Percentiles rank a stretch among this genome's conserved stretches.
Evolutionary conservation across 2,329 filamentous ascomycete genomes (phyloP).

Genomic region (Thyridium curvatum): DNA sequence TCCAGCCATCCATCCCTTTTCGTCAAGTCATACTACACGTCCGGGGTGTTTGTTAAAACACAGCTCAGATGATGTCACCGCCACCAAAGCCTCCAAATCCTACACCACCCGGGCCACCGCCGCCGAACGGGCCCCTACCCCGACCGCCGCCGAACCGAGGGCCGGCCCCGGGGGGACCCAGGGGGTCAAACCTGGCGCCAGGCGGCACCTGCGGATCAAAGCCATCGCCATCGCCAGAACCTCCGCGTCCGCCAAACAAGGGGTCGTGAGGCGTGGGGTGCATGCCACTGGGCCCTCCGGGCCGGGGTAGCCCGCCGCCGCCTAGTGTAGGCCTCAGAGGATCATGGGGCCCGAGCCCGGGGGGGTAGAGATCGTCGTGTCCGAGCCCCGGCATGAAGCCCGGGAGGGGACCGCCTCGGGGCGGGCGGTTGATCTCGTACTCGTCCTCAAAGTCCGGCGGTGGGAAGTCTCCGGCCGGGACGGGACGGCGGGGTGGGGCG

Average conservation of each 20-base stretch:
- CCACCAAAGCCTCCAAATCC: slow-evolving; percentile 16
- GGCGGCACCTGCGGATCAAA: slow-evolving; percentile 73
- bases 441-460: slow-evolving; percentile 94
- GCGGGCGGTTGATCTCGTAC: slow-evolving; percentile 69
- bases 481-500: slow-evolving; percentile 47
- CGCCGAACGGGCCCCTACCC: slow-evolving; percentile 30
- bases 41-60: neutral
- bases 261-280: slow-evolving; percentile 93
- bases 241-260: slow-evolving; percentile 59
- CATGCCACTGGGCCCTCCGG: slow-evolving; percentile 67
- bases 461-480: slow-evolving; percentile 68
- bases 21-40: neutral
- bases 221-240: slow-evolving; percentile 34
- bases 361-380: slow-evolving; percentile 81
- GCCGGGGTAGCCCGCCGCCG: slow-evolving; percentile 41
- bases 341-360: slow-evolving; percentile 78
- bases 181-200: slow-evolving; percentile 85
- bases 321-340: slow-evolving; percentile 65
- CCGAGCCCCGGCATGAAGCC: slow-evolving; percentile 50
- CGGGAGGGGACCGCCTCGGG: slow-evolving; percentile 34
- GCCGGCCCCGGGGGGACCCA: slow-evolving; percentile 57
- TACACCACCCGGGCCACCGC: slow-evolving; percentile 25
- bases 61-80: slow-evolving; percentile 24
- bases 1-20: neutral
- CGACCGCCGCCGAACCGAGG: slow-evolving; percentile 38